Base-by-base conservation (phyloP, 176 grass and related monocot genomes). In the Rhynchospora tenuis region DNA sequence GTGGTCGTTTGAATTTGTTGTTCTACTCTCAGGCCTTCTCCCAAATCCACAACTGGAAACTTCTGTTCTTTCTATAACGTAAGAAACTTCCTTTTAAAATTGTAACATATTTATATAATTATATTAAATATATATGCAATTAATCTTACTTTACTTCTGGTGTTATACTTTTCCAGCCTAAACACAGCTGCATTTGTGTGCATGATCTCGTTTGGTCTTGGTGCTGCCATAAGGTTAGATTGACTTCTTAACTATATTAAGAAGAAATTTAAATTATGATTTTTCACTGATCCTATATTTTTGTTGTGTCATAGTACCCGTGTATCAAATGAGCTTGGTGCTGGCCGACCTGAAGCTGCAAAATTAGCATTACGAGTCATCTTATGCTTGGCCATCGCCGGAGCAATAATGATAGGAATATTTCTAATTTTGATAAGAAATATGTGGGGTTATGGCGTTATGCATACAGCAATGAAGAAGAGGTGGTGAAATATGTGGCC, bases 281-380 rank as follows among this genome's bases (percentile, higher is more conserved):
- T n/a, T 52, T 50, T 6, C 52, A 1, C 55, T 10, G n/a, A 20
- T 38, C 1, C 10, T 27, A 9, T 13, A 10, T 52, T 63, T 78
- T 22, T 22, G 42, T 58, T 20, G 3, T 9, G 6, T 15, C 46
- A 29, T 47, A 97, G 94, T 59, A 97, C 94, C 12, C 88, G 92
- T 5, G 92, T 97, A 57, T 97, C 92, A 73, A 97, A 97, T 72
- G 92, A 94, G 81, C 92, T 97, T 11, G 94, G 94, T n/a, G 94
- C 94, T 17, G 94, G 90, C 9, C 88, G 58, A 28, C 92, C 88
- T 0, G 75, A 94, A 51, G 86, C 81, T 31, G 92, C 94, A 33
- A 85, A 46, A 9, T 57, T 97, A 50, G 90, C 94, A 6, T 89
- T 87, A 22, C 83, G 28, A 50, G 90, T 94, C 0, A 90, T 97